Evolutionary conservation across 495 filamentous ascomycete genomes (phyloP).

Genomic region (Tetracladium marchalianum): DNA sequence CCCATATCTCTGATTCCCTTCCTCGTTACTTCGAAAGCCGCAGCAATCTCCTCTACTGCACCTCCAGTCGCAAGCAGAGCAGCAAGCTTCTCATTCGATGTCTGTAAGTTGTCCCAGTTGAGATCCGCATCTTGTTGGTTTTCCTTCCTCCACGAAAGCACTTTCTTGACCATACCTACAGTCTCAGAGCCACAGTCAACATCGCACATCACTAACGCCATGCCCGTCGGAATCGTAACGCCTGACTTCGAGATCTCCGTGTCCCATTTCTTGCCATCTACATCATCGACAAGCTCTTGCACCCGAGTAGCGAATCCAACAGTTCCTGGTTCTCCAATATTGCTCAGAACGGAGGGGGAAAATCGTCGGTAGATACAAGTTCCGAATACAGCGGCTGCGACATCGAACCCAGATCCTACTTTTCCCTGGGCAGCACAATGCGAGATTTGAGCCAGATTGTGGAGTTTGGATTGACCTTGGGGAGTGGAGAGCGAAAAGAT

Average conservation of each 20-base stretch:
- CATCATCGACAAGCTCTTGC: conserved; percentile 52
- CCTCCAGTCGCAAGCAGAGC: conserved; percentile 39
- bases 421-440: conserved; percentile 97
- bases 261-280: conserved; percentile 58
- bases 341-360: conserved; percentile 63
- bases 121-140: conserved; percentile 54
- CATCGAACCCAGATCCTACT: conserved; percentile 90
- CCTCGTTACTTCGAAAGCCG: conserved; percentile 31
- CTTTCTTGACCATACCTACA: conserved; percentile 87
- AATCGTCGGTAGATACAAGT: conserved; percentile 86
- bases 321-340: conserved; percentile 51
- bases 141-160: conserved; percentile 69
- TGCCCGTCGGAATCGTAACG: conserved; percentile 49
- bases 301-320: conserved; percentile 57
- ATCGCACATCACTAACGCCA: conserved; percentile 83
- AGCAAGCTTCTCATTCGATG: conserved; percentile 61
- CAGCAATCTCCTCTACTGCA: conserved; percentile 21
- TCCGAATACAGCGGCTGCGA: conserved; percentile 88
- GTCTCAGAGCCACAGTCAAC: conserved; percentile 92
- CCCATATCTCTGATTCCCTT: conserved; percentile 68
- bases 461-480: conserved; percentile 41
- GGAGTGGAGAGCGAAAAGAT: conserved; percentile 39
- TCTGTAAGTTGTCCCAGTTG: conserved; percentile 67
- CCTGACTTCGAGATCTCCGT: conserved; percentile 55
- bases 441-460: conserved; percentile 87